Evolutionary conservation across 2,329 filamentous ascomycete genomes (phyloP).

Genomic region (Herpotrichia juniperi): DNA sequence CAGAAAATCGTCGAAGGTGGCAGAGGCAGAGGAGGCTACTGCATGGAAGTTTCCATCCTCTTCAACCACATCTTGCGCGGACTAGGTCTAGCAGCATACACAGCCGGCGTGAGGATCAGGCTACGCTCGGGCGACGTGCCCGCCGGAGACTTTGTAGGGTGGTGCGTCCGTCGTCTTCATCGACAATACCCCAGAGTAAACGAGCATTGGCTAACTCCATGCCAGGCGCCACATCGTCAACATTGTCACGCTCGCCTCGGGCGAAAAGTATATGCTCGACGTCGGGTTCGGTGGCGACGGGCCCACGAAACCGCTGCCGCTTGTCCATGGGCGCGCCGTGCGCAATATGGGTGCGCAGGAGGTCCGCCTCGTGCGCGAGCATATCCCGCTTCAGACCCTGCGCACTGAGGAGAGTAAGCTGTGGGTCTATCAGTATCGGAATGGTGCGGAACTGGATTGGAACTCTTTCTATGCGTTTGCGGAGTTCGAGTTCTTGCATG

Average conservation of each 20-base stretch:
- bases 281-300: constrained; percentile 70
- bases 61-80: constrained; percentile 60
- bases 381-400: constrained; percentile 54
- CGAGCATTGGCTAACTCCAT: constrained; percentile 19
- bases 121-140: constrained; percentile 36
- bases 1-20: constrained; percentile 55
- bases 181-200: not conserved
- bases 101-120: constrained; percentile 57
- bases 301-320: constrained; percentile 62
- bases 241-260: constrained; percentile 61
- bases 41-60: constrained; percentile 64
- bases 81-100: constrained; percentile 61
- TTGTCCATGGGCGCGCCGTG: constrained; percentile 51
- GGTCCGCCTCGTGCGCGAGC: constrained; percentile 59
- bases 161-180: constrained; percentile 42
- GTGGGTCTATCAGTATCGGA: constrained; percentile 69
- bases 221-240: constrained; percentile 64
- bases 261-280: constrained; percentile 62
- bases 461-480: constrained; percentile 52
- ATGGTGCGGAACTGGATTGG: constrained; percentile 43
- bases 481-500: constrained; percentile 46
- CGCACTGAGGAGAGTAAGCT: constrained; percentile 48
- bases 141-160: constrained; percentile 53
- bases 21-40: constrained; percentile 62
- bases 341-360: constrained; percentile 62